Percentiles rank a stretch among this genome's conserved stretches.
Evolutionary conservation across 495 filamentous ascomycete species (phyloP).

Genomic region (Neurospora discreta): DNA sequence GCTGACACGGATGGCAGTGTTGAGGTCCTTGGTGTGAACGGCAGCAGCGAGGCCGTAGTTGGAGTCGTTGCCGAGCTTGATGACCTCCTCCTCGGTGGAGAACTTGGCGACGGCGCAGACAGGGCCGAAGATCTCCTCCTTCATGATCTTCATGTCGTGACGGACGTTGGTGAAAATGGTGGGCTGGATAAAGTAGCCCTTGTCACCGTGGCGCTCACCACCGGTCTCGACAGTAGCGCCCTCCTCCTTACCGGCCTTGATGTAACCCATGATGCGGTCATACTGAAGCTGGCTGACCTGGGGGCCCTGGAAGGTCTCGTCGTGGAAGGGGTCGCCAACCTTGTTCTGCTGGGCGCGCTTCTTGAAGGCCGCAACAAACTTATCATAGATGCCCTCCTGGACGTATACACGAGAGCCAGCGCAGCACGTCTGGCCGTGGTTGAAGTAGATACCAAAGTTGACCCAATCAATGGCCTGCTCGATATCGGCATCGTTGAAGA

Average conservation of each 20-base stretch:
- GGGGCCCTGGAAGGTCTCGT: slow-evolving; percentile 91
- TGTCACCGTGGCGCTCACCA: slow-evolving; percentile 76
- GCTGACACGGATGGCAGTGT: slow-evolving; percentile 82
- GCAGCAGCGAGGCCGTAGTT: slow-evolving; percentile 83
- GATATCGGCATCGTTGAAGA: slow-evolving; percentile 92
- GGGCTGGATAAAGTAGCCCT: slow-evolving; percentile 96
- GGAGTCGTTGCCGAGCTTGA: slow-evolving; percentile 71
- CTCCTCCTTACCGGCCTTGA: slow-evolving; percentile 74
- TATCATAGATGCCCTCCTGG: slow-evolving; percentile 91
- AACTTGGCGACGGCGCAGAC: slow-evolving; percentile 93
- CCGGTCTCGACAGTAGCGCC: slow-evolving; percentile 80
- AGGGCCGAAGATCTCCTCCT: slow-evolving; percentile 97
- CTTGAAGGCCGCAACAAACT: slow-evolving; percentile 85
- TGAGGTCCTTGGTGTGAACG: slow-evolving; percentile 86
- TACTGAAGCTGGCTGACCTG: slow-evolving; percentile 93
- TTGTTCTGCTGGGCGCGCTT: slow-evolving; percentile 69
- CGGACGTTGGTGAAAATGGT: slow-evolving; percentile 91
- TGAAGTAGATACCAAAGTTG: slow-evolving; percentile 98
- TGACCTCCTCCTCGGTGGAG: slow-evolving; percentile 74
- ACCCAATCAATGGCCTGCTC: slow-evolving; percentile 95
- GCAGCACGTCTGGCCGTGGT: slow-evolving; percentile 98
- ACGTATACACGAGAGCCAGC: slow-evolving; percentile 94
- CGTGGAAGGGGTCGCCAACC: slow-evolving; percentile 84
- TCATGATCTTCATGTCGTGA: slow-evolving; percentile 92
- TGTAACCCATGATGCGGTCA: slow-evolving; percentile 97